These are phyloP conservation scores for Hypoxylon rubiginosum DNA, from an alignment of 2,329 filamentous ascomycete genomes.

Conservation along the genomic window DNA sequence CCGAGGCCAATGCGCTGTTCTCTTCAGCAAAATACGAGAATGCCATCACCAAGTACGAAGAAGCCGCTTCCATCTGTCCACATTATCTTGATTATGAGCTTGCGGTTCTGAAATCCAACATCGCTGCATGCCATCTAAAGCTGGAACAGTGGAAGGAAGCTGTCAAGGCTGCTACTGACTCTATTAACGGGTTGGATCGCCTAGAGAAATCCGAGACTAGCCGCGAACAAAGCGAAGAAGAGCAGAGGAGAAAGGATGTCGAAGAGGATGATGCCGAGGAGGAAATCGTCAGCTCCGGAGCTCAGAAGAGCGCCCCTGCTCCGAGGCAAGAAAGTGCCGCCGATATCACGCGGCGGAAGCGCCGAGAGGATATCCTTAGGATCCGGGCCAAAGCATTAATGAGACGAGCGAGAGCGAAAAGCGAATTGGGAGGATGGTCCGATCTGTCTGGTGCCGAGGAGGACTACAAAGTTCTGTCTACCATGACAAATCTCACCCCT, in stretches of 20 bases:
- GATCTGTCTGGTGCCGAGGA: constrained; percentile 81
- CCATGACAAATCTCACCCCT: constrained; percentile 70
- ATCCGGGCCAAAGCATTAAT: constrained; percentile 88
- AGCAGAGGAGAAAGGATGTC: constrained; percentile 58
- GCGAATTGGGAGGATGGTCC: constrained; percentile 81
- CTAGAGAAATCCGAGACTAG: constrained; percentile 58
- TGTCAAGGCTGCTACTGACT: constrained; percentile 77
- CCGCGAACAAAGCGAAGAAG: constrained; percentile 58
- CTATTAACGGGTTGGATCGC: constrained; percentile 79
- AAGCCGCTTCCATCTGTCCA: constrained; percentile 82
- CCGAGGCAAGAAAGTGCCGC: constrained; percentile 48
- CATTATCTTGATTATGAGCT: constrained; percentile 89
- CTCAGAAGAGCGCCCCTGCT: constrained; percentile 62
- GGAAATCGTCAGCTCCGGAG: constrained; percentile 72
- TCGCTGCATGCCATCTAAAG: constrained; percentile 89
- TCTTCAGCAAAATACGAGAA: constrained; percentile 76
- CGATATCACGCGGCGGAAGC: constrained; percentile 53
- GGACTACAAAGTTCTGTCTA: constrained; percentile 79
- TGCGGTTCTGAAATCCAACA: constrained; percentile 88
- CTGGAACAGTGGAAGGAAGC: constrained; percentile 88
- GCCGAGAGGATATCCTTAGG: constrained; percentile 75
- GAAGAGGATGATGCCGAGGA: constrained; percentile 65
- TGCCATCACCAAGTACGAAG: constrained; percentile 86
- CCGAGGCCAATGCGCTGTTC: constrained; percentile 85
- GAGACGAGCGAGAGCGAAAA: constrained; percentile 79